Evolutionary conservation across 2,329 filamentous ascomycete species (phyloP).

Genomic region (Dactylonectria estremocensis): DNA sequence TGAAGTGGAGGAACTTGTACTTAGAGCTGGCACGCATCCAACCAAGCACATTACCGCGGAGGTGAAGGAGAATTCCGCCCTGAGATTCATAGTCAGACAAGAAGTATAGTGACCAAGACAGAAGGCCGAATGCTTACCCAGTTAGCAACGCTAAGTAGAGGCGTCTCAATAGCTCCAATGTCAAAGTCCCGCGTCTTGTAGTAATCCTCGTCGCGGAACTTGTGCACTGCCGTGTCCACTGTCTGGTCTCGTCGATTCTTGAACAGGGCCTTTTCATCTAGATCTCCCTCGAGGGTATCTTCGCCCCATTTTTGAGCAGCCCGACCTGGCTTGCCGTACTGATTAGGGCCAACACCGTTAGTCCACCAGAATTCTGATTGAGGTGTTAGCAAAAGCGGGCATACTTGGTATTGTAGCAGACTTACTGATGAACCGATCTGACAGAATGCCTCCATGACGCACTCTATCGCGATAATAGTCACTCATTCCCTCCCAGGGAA

Average conservation of each 20-base stretch:
- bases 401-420: neutral
- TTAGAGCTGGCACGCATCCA: conserved; percentile 75
- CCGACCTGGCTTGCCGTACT: conserved; percentile 67
- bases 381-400: neutral
- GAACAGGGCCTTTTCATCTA: conserved; percentile 66
- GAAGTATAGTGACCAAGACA: neutral
- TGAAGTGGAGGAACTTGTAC: conserved; percentile 78
- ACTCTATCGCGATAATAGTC: conserved; percentile 71
- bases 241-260: conserved; percentile 65
- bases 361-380: conserved; percentile 43
- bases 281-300: conserved; percentile 72
- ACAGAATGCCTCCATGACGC: conserved; percentile 74
- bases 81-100: neutral
- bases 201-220: conserved; percentile 74
- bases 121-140: conserved; percentile 58
- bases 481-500: conserved; percentile 68
- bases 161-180: conserved; percentile 76
- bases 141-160: conserved; percentile 77
- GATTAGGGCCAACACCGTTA: conserved; percentile 61
- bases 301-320: conserved; percentile 6
- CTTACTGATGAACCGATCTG: conserved; percentile 67
- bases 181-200: conserved; percentile 77
- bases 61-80: conserved; percentile 77
- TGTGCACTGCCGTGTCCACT: conserved; percentile 62
- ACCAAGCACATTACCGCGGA: conserved; percentile 78